Evolutionary conservation across 768 basidiomycete genomes (phyloP).

Genomic region (Calvatia gigantea): DNA sequence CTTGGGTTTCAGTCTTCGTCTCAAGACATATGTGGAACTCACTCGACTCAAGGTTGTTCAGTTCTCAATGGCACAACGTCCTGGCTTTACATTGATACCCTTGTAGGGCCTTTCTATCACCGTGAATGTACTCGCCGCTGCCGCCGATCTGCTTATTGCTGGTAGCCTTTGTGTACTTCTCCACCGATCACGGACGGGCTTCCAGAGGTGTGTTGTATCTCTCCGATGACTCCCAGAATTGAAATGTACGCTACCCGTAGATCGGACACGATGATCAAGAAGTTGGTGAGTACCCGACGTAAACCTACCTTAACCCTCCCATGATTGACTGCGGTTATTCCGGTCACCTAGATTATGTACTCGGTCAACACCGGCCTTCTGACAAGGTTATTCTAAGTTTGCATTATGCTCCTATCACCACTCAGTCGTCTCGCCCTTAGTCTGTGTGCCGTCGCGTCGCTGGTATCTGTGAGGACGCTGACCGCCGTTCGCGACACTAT

Average conservation of each 20-base stretch:
- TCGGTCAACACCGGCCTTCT: slow-evolving; percentile 39
- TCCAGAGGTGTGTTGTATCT: slow-evolving; percentile 30
- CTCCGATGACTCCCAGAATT: neutral
- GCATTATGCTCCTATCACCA: neutral
- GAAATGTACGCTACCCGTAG: slow-evolving; percentile 12
- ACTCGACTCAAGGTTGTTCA: slow-evolving; percentile 29
- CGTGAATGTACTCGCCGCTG: slow-evolving; percentile 43
- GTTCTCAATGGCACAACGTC: neutral
- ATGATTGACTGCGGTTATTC: neutral
- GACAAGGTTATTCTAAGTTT: slow-evolving; percentile 28
- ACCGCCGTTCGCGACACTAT: neutral
- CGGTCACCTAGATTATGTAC: slow-evolving; percentile 38
- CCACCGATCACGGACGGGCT: slow-evolving; percentile 44
- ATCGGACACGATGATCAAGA: slow-evolving; percentile 47
- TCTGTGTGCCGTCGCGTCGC: slow-evolving; percentile 50
- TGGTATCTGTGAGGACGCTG: slow-evolving; percentile 41
- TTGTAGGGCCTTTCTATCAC: slow-evolving; percentile 34
- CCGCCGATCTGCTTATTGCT: slow-evolving; percentile 46
- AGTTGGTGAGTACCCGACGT: slow-evolving; percentile 31
- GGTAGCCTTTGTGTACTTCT: slow-evolving; percentile 37
- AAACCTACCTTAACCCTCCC: neutral
- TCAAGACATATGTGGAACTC: slow-evolving; percentile 33
- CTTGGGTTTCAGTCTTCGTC: slow-evolving; percentile 20
- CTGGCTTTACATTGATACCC: neutral
- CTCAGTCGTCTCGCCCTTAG: slow-evolving; percentile 24